Conservation (phyloP, 2,329 filamentous ascomycete species). For the Cadophora malorum region DNA sequence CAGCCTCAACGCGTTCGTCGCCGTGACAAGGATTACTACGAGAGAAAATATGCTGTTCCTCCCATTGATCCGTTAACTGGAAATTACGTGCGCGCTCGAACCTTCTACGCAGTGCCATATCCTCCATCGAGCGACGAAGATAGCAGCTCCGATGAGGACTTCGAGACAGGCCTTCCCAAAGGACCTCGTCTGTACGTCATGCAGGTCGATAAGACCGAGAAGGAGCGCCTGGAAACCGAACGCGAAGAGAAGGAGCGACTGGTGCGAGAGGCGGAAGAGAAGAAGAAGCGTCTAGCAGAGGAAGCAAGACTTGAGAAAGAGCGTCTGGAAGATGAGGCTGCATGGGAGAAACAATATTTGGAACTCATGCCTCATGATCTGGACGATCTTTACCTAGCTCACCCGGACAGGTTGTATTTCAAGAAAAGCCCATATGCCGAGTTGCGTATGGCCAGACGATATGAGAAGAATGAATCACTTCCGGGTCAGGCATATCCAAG, state of each 20-base stretch:
- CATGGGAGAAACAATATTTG: background rate
- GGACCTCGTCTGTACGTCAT: background rate
- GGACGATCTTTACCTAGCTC: background rate
- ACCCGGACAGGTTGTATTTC: background rate
- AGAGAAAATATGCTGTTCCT: background rate
- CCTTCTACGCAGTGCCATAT: conserved; percentile 2
- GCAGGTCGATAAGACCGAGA: background rate
- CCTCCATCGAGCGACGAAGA: background rate
- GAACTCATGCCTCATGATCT: background rate
- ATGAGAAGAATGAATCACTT: background rate
- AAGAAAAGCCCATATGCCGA: background rate
- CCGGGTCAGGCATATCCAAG: background rate
- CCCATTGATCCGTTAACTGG: background rate
- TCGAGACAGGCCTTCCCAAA: background rate
- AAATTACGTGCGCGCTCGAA: background rate
- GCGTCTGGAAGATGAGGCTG: background rate
- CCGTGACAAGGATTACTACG: background rate
- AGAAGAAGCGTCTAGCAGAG: background rate
- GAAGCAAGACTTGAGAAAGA: background rate
- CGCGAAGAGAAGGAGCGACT: background rate
- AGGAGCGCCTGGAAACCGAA: conserved; percentile 1
- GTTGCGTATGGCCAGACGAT: conserved; percentile 1
- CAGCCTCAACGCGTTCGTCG: background rate
- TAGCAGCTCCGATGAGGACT: background rate
- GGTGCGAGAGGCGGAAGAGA: background rate